These are phyloP conservation scores for Eragrostis nindensis DNA, from an alignment of 176 grass and related monocot genomes.

Conservation along the genomic window DNA sequence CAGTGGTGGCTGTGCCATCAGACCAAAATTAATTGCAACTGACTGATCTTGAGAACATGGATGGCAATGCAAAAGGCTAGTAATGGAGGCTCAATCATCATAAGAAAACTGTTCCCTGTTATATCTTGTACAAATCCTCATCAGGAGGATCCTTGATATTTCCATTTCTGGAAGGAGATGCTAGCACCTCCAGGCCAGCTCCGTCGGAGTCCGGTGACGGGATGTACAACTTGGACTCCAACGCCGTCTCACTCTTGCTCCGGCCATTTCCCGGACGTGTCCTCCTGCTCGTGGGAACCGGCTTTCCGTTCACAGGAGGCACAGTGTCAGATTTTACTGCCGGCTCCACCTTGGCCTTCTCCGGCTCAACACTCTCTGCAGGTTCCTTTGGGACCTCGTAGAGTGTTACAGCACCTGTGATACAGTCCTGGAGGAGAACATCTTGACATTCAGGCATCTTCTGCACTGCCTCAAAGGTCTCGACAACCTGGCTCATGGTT, in stretches of 20 bases:
- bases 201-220: conserved; percentile 74
- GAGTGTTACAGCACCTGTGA: conserved; percentile 69
- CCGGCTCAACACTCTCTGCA: conserved; percentile 39
- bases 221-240: conserved; percentile 76
- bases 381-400: conserved; percentile 76
- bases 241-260: conserved; percentile 90
- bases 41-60: conserved; percentile 40
- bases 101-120: conserved; percentile 36
- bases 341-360: conserved; percentile 54
- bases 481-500: conserved; percentile 69
- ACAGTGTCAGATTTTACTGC: conserved; percentile 24
- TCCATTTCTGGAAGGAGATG: conserved; percentile 39
- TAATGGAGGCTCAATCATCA: background rate
- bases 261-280: conserved; percentile 67
- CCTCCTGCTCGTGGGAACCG: conserved; percentile 63
- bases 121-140: conserved; percentile 71
- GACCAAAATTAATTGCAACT: conserved; percentile 8
- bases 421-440: conserved; percentile 52
- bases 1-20: conserved; percentile 38
- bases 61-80: conserved; percentile 10
- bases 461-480: conserved; percentile 65
- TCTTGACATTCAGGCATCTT: conserved; percentile 76
- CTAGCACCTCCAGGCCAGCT: conserved; percentile 35
- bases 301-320: conserved; percentile 44
- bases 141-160: conserved; percentile 50